These are phyloP conservation scores for Aspergillus jensenii DNA, from an alignment of 2,329 filamentous ascomycete genomes.

Conservation along the genomic window DNA sequence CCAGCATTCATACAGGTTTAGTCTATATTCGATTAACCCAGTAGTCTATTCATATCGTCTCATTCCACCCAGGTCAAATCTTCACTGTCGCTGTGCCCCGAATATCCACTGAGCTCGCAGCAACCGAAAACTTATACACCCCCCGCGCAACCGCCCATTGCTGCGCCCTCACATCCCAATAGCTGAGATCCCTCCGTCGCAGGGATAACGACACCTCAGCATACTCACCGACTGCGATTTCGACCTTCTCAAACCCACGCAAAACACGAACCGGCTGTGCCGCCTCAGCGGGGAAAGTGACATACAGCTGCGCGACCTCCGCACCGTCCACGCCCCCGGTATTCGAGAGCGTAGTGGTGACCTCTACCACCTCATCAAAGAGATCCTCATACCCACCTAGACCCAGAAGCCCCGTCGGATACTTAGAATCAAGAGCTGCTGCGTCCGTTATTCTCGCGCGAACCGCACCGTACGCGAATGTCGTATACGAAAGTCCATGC, in stretches of 20 bases:
- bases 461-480: slow-evolving; percentile 16
- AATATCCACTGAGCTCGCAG: slow-evolving; percentile 9
- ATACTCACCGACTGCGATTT: slow-evolving; percentile 45
- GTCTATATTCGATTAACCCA: too few relatives aligned
- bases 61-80: not conserved
- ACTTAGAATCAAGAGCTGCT: slow-evolving; percentile 4
- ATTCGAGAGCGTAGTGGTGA: slow-evolving; percentile 51
- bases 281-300: slow-evolving; percentile 36
- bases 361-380: slow-evolving; percentile 50
- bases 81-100: not conserved
- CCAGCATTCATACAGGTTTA: too few relatives aligned
- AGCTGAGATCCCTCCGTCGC: slow-evolving; percentile 30
- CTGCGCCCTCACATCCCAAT: slow-evolving; percentile 29
- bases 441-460: not conserved
- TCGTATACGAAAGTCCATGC: slow-evolving; percentile 33
- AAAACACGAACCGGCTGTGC: slow-evolving; percentile 36
- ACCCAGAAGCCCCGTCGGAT: not conserved
- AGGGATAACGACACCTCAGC: slow-evolving; percentile 46
- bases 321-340: slow-evolving; percentile 48
- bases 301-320: slow-evolving; percentile 56
- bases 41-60: too few relatives aligned
- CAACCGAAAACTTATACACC: slow-evolving; percentile 22
- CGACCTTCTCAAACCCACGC: slow-evolving; percentile 56
- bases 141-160: slow-evolving; percentile 22
- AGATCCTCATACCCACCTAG: slow-evolving; percentile 52